phyloP scores from a whole-genome alignment of 768 basidiomycete genomes.

The Mycena epipterygia region DNA sequence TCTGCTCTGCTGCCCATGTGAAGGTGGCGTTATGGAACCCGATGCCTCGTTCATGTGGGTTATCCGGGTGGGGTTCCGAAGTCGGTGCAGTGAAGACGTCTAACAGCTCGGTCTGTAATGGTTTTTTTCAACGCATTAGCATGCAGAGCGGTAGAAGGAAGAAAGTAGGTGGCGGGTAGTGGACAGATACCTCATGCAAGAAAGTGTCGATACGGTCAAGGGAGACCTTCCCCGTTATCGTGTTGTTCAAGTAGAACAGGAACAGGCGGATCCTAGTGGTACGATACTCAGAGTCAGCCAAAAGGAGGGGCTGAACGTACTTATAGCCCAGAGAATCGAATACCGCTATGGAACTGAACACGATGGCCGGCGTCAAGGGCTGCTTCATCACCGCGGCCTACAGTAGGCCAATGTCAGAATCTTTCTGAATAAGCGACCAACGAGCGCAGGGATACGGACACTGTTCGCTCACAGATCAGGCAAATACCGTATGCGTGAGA shows the following conservation, averaged over 20 bases:
- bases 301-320: slow-evolving; percentile 54
- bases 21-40: slow-evolving; percentile 69
- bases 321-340: slow-evolving; percentile 70
- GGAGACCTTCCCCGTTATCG: too few species aligned
- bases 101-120: slow-evolving; percentile 25
- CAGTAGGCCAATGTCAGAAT: slow-evolving; percentile 20
- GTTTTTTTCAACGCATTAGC: not conserved
- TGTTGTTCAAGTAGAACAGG: slow-evolving; percentile 7
- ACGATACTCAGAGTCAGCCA: too few species aligned
- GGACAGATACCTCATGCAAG: slow-evolving; percentile 52
- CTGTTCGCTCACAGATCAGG: not conserved
- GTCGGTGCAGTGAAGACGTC: slow-evolving; percentile 14
- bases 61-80: not conserved
- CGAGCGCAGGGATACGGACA: not conserved
- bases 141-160: slow-evolving; percentile 1
- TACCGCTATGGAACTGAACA: slow-evolving; percentile 66
- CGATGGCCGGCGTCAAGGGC: slow-evolving; percentile 55
- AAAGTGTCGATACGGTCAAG: slow-evolving; percentile 63
- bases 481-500: not conserved
- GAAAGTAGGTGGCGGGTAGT: not conserved
- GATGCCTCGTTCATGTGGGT: slow-evolving; percentile 42
- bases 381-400: slow-evolving; percentile 57
- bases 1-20: slow-evolving; percentile 60
- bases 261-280: slow-evolving; percentile 9
- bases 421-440: not conserved